Evolutionary conservation across 1,284 basidiomycete genomes (phyloP).

Genomic region (Filobasidium uniguttulatum): DNA sequence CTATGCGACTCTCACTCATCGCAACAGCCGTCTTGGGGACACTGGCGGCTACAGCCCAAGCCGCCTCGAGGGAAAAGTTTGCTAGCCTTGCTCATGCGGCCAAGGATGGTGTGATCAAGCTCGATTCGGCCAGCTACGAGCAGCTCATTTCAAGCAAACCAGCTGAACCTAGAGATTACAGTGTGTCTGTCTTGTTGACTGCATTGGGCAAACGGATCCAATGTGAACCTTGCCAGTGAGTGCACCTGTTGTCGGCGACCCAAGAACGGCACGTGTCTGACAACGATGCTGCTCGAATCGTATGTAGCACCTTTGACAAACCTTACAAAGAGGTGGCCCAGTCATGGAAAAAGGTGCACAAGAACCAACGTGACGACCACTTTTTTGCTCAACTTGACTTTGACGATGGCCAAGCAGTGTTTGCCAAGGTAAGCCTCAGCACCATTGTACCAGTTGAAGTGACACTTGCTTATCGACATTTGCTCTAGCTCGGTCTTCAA

Average conservation of each 20-base stretch:
- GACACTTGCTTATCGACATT: background rate
- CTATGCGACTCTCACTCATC: slow-evolving; percentile 15
- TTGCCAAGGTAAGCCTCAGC: slow-evolving; percentile 52
- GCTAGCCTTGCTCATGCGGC: slow-evolving; percentile 47
- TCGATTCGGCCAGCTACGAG: slow-evolving; percentile 61
- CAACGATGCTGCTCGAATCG: too few relatives aligned
- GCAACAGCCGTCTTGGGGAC: slow-evolving; percentile 11
- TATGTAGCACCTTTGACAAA: slow-evolving; percentile 63
- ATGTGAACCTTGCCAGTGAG: slow-evolving; percentile 40
- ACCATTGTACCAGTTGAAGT: background rate
- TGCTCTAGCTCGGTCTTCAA: slow-evolving; percentile 47
- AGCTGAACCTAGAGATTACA: slow-evolving; percentile 54
- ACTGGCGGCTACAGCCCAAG: slow-evolving; percentile 15
- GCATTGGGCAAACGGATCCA: slow-evolving; percentile 64
- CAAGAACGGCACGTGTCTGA: background rate
- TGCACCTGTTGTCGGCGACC: background rate
- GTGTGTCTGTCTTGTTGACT: slow-evolving; percentile 67
- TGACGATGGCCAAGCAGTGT: slow-evolving; percentile 55
- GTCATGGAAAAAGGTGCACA: slow-evolving; percentile 55
- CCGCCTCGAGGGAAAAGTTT: slow-evolving; percentile 25
- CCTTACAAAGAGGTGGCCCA: slow-evolving; percentile 63
- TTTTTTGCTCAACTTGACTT: slow-evolving; percentile 91
- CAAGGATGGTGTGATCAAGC: slow-evolving; percentile 62
- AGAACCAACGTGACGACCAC: slow-evolving; percentile 54
- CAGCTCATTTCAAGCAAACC: slow-evolving; percentile 40